Conservation (phyloP, 805 yeast genomes). For the Saccharomycopsis microspora region DNA sequence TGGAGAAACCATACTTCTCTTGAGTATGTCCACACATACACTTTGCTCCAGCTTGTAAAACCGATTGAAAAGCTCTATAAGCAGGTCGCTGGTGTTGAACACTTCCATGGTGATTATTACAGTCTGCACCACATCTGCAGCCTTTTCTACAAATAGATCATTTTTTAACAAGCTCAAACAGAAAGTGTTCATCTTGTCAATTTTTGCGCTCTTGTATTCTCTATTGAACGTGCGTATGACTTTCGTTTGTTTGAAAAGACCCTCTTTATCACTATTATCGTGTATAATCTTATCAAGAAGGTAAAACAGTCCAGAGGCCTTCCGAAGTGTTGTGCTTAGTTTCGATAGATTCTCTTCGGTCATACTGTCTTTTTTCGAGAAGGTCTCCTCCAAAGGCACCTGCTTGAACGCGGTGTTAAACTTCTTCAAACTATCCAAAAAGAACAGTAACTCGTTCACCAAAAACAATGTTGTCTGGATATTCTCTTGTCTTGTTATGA, state of each 20-base stretch:
- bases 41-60: constrained; percentile 6
- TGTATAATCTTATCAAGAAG: constrained; percentile 6
- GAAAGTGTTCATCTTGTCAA: constrained; percentile 20
- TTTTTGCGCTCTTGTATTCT: constrained; percentile 9
- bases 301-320: constrained; percentile 1
- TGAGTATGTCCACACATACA: constrained; percentile 5
- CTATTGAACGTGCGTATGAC: constrained; percentile 6
- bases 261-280: neutral
- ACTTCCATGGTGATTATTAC: neutral
- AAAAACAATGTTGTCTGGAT: constrained; percentile 28
- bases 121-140: neutral
- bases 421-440: constrained; percentile 26
- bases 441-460: constrained; percentile 28
- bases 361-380: neutral
- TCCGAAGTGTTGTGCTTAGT: neutral
- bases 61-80: constrained; percentile 8
- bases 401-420: constrained; percentile 7
- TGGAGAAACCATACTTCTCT: constrained; percentile 14
- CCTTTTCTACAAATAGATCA: neutral
- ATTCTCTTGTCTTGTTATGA: constrained; percentile 27
- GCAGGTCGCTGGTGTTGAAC: constrained; percentile 11
- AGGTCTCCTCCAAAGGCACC: constrained; percentile 1
- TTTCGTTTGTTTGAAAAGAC: constrained; percentile 8
- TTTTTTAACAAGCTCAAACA: constrained; percentile 7
- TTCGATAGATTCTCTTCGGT: neutral